phyloP scores from a whole-genome alignment of 495 filamentous ascomycete species.

The Echria macrotheca region DNA sequence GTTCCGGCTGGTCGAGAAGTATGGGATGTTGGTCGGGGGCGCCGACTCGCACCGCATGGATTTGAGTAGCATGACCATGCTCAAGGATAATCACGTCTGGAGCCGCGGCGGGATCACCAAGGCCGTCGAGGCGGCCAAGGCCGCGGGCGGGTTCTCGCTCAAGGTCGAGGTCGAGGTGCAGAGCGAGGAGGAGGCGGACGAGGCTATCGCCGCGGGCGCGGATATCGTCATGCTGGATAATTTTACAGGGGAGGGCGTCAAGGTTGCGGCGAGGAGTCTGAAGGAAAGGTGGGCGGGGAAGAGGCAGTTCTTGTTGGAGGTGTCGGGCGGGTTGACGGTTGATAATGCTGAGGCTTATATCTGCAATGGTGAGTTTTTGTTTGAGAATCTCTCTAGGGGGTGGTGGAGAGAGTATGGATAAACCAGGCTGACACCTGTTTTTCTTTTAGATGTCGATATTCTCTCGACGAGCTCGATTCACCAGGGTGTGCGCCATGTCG shows the following conservation, averaged over 20 bases:
- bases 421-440: background rate
- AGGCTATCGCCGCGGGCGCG: conserved; percentile 83
- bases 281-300: conserved; percentile 71
- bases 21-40: conserved; percentile 90
- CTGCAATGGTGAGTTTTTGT: conserved; percentile 60
- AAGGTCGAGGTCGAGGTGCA: conserved; percentile 97
- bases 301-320: conserved; percentile 72
- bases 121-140: conserved; percentile 78
- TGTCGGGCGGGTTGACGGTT: conserved; percentile 83
- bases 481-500: conserved; percentile 86
- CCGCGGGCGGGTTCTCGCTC: conserved; percentile 77
- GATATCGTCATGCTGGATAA: conserved; percentile 98
- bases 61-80: conserved; percentile 90
- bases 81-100: conserved; percentile 98
- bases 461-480: conserved; percentile 94
- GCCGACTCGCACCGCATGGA: conserved; percentile 90
- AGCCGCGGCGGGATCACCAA: conserved; percentile 75
- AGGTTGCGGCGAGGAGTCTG: conserved; percentile 60
- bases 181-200: conserved; percentile 78
- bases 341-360: conserved; percentile 77
- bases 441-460: conserved; percentile 72
- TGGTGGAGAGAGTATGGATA: background rate
- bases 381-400: no score
- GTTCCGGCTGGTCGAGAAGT: conserved; percentile 95
- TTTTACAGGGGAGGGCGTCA: conserved; percentile 71